Base-by-base conservation (phyloP, 2,329 filamentous ascomycete genomes). In the Waltergamsia citrina region DNA sequence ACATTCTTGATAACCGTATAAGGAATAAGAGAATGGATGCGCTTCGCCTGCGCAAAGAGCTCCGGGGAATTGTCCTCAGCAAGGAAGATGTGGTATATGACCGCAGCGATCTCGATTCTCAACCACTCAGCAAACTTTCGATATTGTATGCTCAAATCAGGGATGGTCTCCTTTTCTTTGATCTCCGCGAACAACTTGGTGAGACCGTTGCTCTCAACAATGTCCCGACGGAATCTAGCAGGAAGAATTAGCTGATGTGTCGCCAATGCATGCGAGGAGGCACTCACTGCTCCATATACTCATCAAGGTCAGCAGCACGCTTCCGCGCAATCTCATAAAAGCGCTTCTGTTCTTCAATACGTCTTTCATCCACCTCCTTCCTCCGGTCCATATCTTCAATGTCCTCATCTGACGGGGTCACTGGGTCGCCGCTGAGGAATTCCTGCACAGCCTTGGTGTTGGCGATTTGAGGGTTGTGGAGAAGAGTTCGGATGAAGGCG, bases 71-170 rank as follows among this genome's bases (percentile, higher is more conserved):
- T 98, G 60, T 98, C 92, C 56, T 98, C 92, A 6, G 92, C 92
- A 29, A 98, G 71, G 68, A 98, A 98, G 22, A 98, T 68, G 56
- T 98, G 92, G 53, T 98, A 98, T 38, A 96, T 78, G 16, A 92
- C 95, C 26, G 92, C 92, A 17, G 92, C 92, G 32, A 98, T 81
- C 61, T 98, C 92, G 50, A 98, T 98, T 25, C 92, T 81, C 33
- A 96, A 66, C 92, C 92, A 98, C 57, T 98, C 92, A 14, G 90
- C 90, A 53, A 98, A 96, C 55, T 96, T 98, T 51, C 92, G 85
- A 56, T 96, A 96, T 54, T 96, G 88, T 9, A 93, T 81, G 50
- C 85, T 94, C 34, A 98, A 71, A 45, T 95, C 86, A 42, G 77
- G 73, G 34, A 98, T 90, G 4, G 74, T 86, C 39, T 85, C 71